A percentile compares a stretch with the other conserved stretches of the same genome.
Evolutionary conservation across 129 eudicot species (phyloP).

Genomic region (Tagetes patula): DNA sequence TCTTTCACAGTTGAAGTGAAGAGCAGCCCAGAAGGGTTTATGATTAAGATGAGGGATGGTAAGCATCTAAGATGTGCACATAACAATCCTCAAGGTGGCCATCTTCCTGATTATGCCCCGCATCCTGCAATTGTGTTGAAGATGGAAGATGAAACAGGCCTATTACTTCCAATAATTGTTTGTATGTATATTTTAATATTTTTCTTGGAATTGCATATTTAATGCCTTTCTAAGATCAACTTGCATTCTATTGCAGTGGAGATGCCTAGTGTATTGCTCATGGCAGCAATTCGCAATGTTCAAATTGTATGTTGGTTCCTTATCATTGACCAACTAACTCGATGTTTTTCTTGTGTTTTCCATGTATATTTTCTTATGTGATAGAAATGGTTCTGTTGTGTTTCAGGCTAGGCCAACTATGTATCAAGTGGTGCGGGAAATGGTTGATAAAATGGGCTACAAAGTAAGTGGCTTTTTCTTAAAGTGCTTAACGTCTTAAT

Average conservation of each 20-base stretch:
- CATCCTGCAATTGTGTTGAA: conserved; percentile 95
- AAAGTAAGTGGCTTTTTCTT: conserved; percentile 38
- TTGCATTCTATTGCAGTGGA: conserved; percentile 60
- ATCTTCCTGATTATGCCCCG: conserved; percentile 62
- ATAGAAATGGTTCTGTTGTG: conserved; percentile 14
- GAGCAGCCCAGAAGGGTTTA: conserved; percentile 35
- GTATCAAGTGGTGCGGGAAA: conserved; percentile 77
- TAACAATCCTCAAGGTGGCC: conserved; percentile 50
- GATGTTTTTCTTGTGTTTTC: conserved; percentile 2
- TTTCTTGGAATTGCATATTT: not conserved
- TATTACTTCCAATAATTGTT: conserved; percentile 86
- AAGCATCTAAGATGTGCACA: conserved; percentile 42
- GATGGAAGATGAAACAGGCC: conserved; percentile 97
- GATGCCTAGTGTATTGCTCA: conserved; percentile 82
- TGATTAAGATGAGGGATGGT: conserved; percentile 47
- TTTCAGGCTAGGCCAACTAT: conserved; percentile 91
- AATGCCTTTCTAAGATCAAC: conserved; percentile 3
- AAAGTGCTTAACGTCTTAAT: not conserved
- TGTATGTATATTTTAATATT: conserved; percentile 42
- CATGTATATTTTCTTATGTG: not conserved
- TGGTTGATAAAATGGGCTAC: conserved; percentile 96
- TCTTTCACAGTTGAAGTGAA: conserved; percentile 35
- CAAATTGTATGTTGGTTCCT: conserved; percentile 56
- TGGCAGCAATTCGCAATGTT: conserved; percentile 83
- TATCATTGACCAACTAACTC: not conserved